Evolutionary conservation across 441 rosid genomes (phyloP), one percentile per base, ranked within the genome.

Genomic region (Eruca vesicaria): DNA sequence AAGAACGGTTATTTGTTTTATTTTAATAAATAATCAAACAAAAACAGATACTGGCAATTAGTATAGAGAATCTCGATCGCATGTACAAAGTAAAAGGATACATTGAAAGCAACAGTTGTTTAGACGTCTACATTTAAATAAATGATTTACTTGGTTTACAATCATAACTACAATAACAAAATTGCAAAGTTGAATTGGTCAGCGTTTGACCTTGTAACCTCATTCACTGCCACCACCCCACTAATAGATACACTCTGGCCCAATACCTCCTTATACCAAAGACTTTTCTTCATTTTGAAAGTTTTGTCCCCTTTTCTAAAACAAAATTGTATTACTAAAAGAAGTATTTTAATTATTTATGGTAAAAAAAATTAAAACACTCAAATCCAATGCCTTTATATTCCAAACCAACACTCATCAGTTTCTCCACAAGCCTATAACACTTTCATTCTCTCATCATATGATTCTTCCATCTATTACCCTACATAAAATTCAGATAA

Each of bases 201-300:
- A 90, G 86, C 88, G 18, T 77, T 81, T 78, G 83, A 84, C 84
- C 82, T 71, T 78, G 68, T 68, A 82, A 80, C 83, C 70, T 71
- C 59, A 15, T 78, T 77, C 79, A 53, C 71, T 75, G 32, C 77
- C 45, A 76, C 68, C 70, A 16, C 82, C 53, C 83, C 75, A 67
- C 70, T 71, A 68, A 62, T 66, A 7, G 52, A 72, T 56, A 32
- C 28, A 63, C 50, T 65, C 63, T 59, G 72, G 57, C 63, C 76
- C 45, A 14, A 43, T 57, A 45, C 45, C 73, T 56, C 56, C 36
- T 72, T 68, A 5, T 79, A 85, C 89, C 90, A 66, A 74, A 85
- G 98, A 91, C 96, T 82, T 74, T 89, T 91, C 93, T 68, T 21
- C 10, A 71, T 63, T 90, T 86, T 88, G 88, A 88, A 89, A 79